Base-by-base conservation (phyloP, 139 green algal genomes). In the Cymbomonas tetramitiformis region DNA sequence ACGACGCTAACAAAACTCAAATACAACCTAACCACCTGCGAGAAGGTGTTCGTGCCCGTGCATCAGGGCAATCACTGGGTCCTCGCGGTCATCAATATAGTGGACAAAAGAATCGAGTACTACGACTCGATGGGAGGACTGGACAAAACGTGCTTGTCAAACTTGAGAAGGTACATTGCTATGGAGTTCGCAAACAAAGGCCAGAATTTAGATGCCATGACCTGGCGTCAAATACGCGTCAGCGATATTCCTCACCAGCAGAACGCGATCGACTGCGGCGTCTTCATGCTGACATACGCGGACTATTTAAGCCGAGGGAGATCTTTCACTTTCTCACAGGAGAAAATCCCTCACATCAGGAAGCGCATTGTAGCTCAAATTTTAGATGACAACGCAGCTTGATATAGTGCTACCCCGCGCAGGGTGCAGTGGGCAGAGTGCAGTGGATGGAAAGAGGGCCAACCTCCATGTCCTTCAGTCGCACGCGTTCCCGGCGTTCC, bases 1-100 rank as follows among this genome's bases (percentile, higher is more conserved):
- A 75, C 68, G 36, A 63, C 39, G 29, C 18, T 30, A 6, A 74
- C 68, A 32, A 62, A 47, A 51, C 26, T 76, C 23, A 30, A 28
- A 7, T 74, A 76, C 38, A 47, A 56, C 19, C 28, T 74, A 0
- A 43, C 38, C 15, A 34, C 65, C 19, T 78, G 70, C 58, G 70
- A 73, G 30, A 78, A 78, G 61, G 58, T 78, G 26, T 63, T 76
- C 52, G 69, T 78, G 4, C 70, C 70, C 1, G 51, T 78, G 1
- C 70, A 78, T 39, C 61, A 72, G 44, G 19, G 4, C 1, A 56
- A 71, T 1, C 70, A 78, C 58, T 78, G 70, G 70, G 54, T 51
- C 24, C 50, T 75, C 4, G 70, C 70, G 21, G 68, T 76, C 12
- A 62, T 77, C 44, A 64, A 78, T 58, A 29, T 78, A n/a, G n/a